These are phyloP conservation scores for Ophiostoma piceae DNA, from an alignment of 2,329 filamentous ascomycete genomes.

Conservation along the genomic window DNA sequence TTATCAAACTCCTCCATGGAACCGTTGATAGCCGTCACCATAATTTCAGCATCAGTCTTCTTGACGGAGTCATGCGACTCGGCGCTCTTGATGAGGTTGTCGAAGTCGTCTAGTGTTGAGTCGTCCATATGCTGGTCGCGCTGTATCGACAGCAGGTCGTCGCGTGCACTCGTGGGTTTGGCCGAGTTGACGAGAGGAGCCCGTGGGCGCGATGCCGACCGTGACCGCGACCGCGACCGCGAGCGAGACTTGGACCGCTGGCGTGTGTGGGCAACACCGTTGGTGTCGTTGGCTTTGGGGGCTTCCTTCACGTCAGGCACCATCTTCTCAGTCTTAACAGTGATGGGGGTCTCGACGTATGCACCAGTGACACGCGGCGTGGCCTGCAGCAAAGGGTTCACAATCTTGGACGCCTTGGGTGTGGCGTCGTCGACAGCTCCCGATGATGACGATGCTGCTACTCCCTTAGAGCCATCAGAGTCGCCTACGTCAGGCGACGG, in stretches of 20 bases:
- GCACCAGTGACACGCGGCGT: constrained; percentile 53
- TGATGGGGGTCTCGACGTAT: constrained; percentile 53
- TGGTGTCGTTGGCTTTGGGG: neutral
- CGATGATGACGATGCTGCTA: neutral
- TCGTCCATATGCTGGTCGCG: constrained; percentile 52
- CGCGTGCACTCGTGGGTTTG: constrained; percentile 49
- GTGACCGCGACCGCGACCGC: constrained; percentile 36
- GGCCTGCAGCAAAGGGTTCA: constrained; percentile 45
- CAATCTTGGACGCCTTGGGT: constrained; percentile 40
- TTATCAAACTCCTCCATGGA: constrained; percentile 10
- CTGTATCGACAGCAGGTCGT: constrained; percentile 52
- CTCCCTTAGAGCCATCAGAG: constrained; percentile 1
- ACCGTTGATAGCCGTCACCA: constrained; percentile 13
- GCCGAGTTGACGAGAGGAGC: constrained; percentile 51
- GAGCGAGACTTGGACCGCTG: constrained; percentile 28
- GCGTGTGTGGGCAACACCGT: constrained; percentile 20
- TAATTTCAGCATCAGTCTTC: neutral
- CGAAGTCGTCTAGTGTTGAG: constrained; percentile 55
- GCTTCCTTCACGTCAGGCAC: constrained; percentile 28
- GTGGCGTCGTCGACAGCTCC: constrained; percentile 33
- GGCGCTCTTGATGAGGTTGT: constrained; percentile 38
- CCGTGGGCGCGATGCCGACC: constrained; percentile 42
- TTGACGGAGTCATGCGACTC: neutral
- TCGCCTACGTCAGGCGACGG: constrained; percentile 39
- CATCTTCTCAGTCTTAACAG: constrained; percentile 39